Evolutionary conservation across 768 basidiomycete genomes (phyloP).

Genomic region (Russula brevipes): DNA sequence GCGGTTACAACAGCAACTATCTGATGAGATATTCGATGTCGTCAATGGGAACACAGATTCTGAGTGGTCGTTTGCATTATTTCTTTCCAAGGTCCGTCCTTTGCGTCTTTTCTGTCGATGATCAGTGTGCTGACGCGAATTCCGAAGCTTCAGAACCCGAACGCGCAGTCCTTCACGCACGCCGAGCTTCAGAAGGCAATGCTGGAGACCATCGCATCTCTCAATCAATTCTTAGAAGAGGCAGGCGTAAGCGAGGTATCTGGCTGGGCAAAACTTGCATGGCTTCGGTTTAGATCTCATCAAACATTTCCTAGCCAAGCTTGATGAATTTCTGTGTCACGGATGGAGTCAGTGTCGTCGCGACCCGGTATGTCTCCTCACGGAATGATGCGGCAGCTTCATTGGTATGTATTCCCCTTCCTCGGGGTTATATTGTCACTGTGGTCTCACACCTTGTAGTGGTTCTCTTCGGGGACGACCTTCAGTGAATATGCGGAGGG

Average conservation of each 20-base stretch:
- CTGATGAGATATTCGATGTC: constrained; percentile 79
- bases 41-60: constrained; percentile 98
- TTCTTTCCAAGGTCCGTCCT: constrained; percentile 66
- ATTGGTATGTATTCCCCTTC: constrained; percentile 9
- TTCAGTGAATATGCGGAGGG: constrained; percentile 88
- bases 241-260: constrained; percentile 66
- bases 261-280: constrained; percentile 5
- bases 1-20: constrained; percentile 63
- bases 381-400: constrained; percentile 82
- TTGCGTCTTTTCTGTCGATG: background rate
- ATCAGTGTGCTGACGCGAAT: background rate
- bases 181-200: constrained; percentile 74
- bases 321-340: constrained; percentile 96
- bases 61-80: constrained; percentile 94
- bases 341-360: constrained; percentile 90
- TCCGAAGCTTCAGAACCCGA: constrained; percentile 68
- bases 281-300: background rate
- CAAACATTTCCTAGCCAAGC: constrained; percentile 53
- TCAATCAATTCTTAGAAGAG: constrained; percentile 73
- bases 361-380: constrained; percentile 92
- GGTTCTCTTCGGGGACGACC: constrained; percentile 93
- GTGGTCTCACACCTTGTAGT: constrained; percentile 41
- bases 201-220: constrained; percentile 75
- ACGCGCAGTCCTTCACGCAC: constrained; percentile 70
- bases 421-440: background rate